These are phyloP conservation scores for Ophiostoma tasmaniense DNA, from an alignment of 2,329 filamentous ascomycete species.

Conservation along the genomic window DNA sequence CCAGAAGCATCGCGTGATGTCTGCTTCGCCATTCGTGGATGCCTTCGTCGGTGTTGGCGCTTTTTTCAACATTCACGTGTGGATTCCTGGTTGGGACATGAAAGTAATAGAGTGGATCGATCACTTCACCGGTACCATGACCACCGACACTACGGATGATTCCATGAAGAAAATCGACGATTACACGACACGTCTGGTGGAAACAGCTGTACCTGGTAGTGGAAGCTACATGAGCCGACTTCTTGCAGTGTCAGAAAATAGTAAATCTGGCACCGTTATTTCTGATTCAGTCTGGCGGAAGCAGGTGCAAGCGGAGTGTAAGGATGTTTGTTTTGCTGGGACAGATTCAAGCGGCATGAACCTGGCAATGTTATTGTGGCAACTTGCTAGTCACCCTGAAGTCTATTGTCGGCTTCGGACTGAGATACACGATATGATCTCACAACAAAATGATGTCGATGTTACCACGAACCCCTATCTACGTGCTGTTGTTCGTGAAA, in stretches of 20 bases:
- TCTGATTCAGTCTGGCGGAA: neutral
- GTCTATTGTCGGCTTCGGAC: neutral
- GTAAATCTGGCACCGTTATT: neutral
- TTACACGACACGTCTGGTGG: slow-evolving; percentile 10
- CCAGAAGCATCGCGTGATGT: slow-evolving; percentile 5
- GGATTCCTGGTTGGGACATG: slow-evolving; percentile 12
- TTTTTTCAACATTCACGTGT: slow-evolving; percentile 17
- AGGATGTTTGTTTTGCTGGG: slow-evolving; percentile 19
- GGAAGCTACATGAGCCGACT: slow-evolving; percentile 16
- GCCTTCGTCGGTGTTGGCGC: slow-evolving; percentile 18
- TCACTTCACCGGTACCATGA: slow-evolving; percentile 12
- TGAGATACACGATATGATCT: neutral
- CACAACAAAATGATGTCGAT: neutral
- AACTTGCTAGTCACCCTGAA: slow-evolving; percentile 6
- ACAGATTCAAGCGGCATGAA: slow-evolving; percentile 20
- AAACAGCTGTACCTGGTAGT: neutral
- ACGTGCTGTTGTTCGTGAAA: slow-evolving; percentile 19
- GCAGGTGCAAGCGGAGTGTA: slow-evolving; percentile 13
- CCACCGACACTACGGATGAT: neutral
- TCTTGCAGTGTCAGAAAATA: neutral
- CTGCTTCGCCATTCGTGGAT: slow-evolving; percentile 19
- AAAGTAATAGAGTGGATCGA: slow-evolving; percentile 13
- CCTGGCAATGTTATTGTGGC: slow-evolving; percentile 16
- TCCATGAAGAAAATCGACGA: slow-evolving; percentile 14
- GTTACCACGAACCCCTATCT: slow-evolving; percentile 14